Conservation (phyloP, 371 early-diverging fungal genomes). For the Amoeboradix gromovi region DNA sequence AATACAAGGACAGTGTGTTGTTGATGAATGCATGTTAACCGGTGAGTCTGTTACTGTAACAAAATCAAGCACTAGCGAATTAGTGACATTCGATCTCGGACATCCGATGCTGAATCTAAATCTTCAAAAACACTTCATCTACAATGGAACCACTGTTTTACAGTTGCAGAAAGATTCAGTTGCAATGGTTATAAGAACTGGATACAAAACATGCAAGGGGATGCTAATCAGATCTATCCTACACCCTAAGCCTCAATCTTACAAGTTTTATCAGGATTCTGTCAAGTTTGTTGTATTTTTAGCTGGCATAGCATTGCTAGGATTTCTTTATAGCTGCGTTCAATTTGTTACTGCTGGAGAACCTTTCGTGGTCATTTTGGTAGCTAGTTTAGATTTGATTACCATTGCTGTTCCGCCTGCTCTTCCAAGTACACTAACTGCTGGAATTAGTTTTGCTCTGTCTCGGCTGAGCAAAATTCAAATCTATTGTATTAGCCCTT, state of each 20-base stretch:
- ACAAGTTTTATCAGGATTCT: slow-evolving; percentile 8
- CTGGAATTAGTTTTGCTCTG: slow-evolving; percentile 8
- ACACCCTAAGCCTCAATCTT: slow-evolving; percentile 5
- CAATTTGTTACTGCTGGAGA: slow-evolving; percentile 2
- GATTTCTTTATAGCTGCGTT: background rate
- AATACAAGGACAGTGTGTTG: too few relatives aligned
- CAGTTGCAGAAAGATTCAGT: slow-evolving; percentile 4
- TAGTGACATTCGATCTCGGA: background rate
- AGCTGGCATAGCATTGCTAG: background rate
- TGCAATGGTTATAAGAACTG: slow-evolving; percentile 9
- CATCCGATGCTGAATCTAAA: background rate
- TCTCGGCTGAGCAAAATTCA: slow-evolving; percentile 4
- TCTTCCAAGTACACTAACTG: slow-evolving; percentile 6
- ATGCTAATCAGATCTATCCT: slow-evolving; percentile 9
- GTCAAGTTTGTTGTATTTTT: background rate
- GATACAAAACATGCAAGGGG: slow-evolving; percentile 10
- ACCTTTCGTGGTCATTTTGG: background rate
- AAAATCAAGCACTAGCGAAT: slow-evolving; percentile 14
- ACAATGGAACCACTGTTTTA: slow-evolving; percentile 7
- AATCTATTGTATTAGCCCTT: slow-evolving; percentile 8
- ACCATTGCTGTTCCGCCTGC: slow-evolving; percentile 8
- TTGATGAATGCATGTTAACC: too few relatives aligned
- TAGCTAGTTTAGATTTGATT: background rate
- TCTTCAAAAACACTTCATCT: slow-evolving; percentile 2
- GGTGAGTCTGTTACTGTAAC: slow-evolving; percentile 65